Percentiles rank a stretch among this genome's conserved stretches.
Evolutionary conservation across 495 filamentous ascomycete species (phyloP).

Genomic region (Copromyces sp.): DNA sequence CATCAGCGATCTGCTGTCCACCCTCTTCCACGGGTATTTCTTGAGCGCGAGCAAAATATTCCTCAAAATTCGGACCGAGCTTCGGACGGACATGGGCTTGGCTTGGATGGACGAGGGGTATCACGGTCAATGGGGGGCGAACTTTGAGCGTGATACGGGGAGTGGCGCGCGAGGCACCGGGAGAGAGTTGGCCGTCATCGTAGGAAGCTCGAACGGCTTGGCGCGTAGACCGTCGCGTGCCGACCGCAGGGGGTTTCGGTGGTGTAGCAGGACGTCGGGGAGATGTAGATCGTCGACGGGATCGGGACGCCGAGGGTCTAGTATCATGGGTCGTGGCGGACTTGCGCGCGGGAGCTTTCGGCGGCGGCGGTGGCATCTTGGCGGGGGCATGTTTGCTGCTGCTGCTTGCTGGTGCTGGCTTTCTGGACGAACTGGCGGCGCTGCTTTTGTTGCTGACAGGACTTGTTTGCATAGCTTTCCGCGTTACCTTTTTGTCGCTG

Average conservation of each 20-base stretch:
- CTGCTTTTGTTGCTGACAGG: not conserved
- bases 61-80: conserved; percentile 40
- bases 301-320: conserved; percentile 18
- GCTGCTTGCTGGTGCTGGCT: not conserved
- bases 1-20: conserved; percentile 41
- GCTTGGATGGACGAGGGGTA: conserved; percentile 45
- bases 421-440: not conserved
- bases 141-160: conserved; percentile 35
- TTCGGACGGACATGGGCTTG: conserved; percentile 37
- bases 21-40: conserved; percentile 38
- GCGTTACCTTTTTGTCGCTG: conserved; percentile 50
- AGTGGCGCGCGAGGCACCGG: conserved; percentile 18
- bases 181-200: conserved; percentile 15
- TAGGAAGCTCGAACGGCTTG: conserved; percentile 10
- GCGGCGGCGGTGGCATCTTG: conserved; percentile 5
- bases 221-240: conserved; percentile 31
- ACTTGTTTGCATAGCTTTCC: conserved; percentile 26
- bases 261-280: conserved; percentile 23
- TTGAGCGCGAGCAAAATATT: conserved; percentile 38
- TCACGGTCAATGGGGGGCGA: conserved; percentile 24
- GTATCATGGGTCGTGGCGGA: conserved; percentile 7
- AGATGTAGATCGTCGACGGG: conserved; percentile 23
- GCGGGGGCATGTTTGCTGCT: conserved; percentile 8
- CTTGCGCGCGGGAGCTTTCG: conserved; percentile 14
- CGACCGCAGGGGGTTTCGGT: conserved; percentile 22